phyloP scores from a whole-genome alignment of 2,329 filamentous ascomycete species.

The Pseudogymnoascus sp. region DNA sequence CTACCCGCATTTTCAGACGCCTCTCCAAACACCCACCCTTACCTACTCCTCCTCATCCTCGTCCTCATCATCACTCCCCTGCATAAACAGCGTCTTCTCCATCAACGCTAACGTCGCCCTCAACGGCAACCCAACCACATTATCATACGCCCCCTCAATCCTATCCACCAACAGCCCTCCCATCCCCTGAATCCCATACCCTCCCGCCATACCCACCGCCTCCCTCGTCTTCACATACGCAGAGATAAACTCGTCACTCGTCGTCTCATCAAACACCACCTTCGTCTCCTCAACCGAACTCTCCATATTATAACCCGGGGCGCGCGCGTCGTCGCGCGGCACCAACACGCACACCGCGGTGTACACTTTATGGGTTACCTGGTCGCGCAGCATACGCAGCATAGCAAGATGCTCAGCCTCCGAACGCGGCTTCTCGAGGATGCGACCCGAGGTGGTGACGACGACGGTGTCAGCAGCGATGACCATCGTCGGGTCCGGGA shows the following conservation, averaged over 20 bases:
- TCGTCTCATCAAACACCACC: slow-evolving; percentile 71
- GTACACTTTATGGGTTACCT: slow-evolving; percentile 68
- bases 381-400: slow-evolving; percentile 74
- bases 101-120: slow-evolving; percentile 70
- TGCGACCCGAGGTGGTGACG: slow-evolving; percentile 62
- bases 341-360: slow-evolving; percentile 80
- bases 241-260: slow-evolving; percentile 75
- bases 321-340: slow-evolving; percentile 67
- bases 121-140: slow-evolving; percentile 85
- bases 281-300: slow-evolving; percentile 80
- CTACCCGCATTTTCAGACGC: neutral
- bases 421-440: slow-evolving; percentile 83
- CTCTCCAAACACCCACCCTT: neutral
- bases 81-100: slow-evolving; percentile 75
- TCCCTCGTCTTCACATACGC: slow-evolving; percentile 73
- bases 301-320: slow-evolving; percentile 79
- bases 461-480: slow-evolving; percentile 89
- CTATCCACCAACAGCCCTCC: slow-evolving; percentile 80
- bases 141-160: slow-evolving; percentile 85
- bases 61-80: slow-evolving; percentile 49
- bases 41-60: slow-evolving; percentile 27
- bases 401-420: slow-evolving; percentile 77
- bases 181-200: slow-evolving; percentile 87
- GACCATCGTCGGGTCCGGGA: slow-evolving; percentile 67
- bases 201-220: slow-evolving; percentile 91